Conservation (phyloP, 2,329 filamentous ascomycete genomes). For the Botrytis porri region DNA sequence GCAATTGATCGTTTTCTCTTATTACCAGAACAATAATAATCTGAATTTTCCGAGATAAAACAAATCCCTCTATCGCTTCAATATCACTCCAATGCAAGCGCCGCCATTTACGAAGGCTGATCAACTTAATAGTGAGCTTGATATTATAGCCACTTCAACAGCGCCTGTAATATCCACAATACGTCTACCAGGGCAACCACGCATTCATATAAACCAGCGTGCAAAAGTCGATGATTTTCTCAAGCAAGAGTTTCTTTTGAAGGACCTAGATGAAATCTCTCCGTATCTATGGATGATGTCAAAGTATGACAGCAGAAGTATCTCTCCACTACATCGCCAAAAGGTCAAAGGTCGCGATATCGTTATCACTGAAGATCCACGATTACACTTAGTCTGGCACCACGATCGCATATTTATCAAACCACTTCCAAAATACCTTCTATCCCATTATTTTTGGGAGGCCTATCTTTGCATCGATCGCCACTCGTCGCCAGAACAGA, state of each 20-base stretch:
- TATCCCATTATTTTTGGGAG: slow-evolving; percentile 34
- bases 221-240: neutral
- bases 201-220: neutral
- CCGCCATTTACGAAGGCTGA: neutral
- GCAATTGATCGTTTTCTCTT: neutral
- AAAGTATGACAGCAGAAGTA: slow-evolving; percentile 1
- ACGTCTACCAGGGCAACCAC: neutral
- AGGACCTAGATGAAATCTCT: neutral
- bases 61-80: no score
- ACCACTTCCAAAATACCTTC: slow-evolving; percentile 36
- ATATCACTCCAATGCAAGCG: neutral
- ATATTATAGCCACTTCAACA: neutral
- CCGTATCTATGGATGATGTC: slow-evolving; percentile 21
- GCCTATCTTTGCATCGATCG: slow-evolving; percentile 19
- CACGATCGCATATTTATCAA: slow-evolving; percentile 37
- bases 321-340: slow-evolving; percentile 35
- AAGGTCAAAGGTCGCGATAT: slow-evolving; percentile 34
- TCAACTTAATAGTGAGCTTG: neutral
- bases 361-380: slow-evolving; percentile 36
- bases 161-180: neutral
- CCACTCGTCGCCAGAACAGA: neutral
- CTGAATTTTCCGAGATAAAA: neutral
- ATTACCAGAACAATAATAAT: neutral
- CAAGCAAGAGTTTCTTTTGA: neutral
- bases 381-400: slow-evolving; percentile 39